These are phyloP conservation scores for Salvia hispanica DNA, from an alignment of 257 asterid species.

Conservation along the genomic window DNA sequence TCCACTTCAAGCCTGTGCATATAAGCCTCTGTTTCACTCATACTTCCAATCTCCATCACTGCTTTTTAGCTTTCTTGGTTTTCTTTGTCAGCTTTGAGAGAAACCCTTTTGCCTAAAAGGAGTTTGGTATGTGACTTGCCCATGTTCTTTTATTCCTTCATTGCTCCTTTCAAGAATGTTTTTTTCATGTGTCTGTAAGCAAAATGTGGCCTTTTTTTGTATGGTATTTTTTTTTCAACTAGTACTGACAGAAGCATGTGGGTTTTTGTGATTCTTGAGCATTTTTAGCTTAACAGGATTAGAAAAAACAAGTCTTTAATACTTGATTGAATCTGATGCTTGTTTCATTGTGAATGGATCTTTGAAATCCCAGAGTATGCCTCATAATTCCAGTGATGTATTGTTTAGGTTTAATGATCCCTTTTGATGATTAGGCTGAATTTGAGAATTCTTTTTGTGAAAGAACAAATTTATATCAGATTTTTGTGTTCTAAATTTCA, in stretches of 20 bases:
- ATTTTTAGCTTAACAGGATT: background rate
- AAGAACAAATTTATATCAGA: background rate
- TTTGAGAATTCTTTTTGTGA: conserved; percentile 13
- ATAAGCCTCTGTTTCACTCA: conserved; percentile 51
- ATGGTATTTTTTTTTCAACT: background rate
- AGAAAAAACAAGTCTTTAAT: background rate
- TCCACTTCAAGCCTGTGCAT: conserved; percentile 46
- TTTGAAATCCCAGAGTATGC: conserved; percentile 18
- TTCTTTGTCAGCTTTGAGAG: conserved; percentile 31
- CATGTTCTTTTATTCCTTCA: conserved; percentile 27
- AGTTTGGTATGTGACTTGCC: conserved; percentile 15
- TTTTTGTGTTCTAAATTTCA: conserved; percentile 10
- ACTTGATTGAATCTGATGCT: conserved; percentile 20
- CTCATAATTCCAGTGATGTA: background rate
- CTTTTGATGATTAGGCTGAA: conserved; percentile 7
- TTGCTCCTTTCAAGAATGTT: conserved; percentile 30
- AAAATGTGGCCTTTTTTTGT: conserved; percentile 9
- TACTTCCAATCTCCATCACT: conserved; percentile 35
- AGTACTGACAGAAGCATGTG: conserved; percentile 11
- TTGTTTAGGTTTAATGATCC: background rate
- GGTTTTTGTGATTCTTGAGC: conserved; percentile 31
- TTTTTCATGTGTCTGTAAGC: conserved; percentile 26
- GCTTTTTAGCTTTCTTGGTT: conserved; percentile 31
- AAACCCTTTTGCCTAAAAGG: conserved; percentile 37
- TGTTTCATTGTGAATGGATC: conserved; percentile 33